phyloP scores from a whole-genome alignment of 257 asterid genomes.

The Fraxinus americana region DNA sequence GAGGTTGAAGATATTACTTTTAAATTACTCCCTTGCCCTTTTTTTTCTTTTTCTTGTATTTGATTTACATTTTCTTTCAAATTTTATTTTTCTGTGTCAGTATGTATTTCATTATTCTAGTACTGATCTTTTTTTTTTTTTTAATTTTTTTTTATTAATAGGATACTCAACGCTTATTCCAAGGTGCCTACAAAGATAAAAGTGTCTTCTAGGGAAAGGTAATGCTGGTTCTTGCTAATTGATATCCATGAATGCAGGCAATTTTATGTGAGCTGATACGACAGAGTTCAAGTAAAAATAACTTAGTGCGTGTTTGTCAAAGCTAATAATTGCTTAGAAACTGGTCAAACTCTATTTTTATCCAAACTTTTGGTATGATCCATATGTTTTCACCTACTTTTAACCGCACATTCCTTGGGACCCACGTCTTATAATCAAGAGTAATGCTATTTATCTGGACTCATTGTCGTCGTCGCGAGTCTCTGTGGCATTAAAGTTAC shows the following conservation, averaged over 20 bases:
- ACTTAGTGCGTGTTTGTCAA: neutral
- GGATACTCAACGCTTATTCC: slow-evolving; percentile 77
- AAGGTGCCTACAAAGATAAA: slow-evolving; percentile 73
- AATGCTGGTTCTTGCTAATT: slow-evolving; percentile 25
- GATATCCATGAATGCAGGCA: neutral
- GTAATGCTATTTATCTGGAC: too few relatives aligned
- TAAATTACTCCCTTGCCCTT: neutral
- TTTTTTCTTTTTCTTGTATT: neutral
- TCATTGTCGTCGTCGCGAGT: too few relatives aligned
- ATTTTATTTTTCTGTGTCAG: neutral
- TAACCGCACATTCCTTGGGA: too few relatives aligned
- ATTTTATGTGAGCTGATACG: slow-evolving; percentile 3
- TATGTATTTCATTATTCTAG: slow-evolving; percentile 5
- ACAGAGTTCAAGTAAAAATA: neutral
- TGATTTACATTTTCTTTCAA: neutral
- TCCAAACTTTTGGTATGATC: too few relatives aligned
- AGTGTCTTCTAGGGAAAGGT: slow-evolving; percentile 67
- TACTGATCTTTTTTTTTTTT: neutral
- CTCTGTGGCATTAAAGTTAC: too few relatives aligned
- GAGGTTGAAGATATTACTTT: neutral
- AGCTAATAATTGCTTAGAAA: too few relatives aligned
- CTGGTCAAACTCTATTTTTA: too few relatives aligned
- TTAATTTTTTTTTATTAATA: slow-evolving; percentile 23
- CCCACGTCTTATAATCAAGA: too few relatives aligned
- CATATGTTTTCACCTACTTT: too few relatives aligned